Evolutionary conservation across 805 yeast genomes (phyloP), one percentile per base, ranked within the genome.

Genomic region (Candida insectorum): DNA sequence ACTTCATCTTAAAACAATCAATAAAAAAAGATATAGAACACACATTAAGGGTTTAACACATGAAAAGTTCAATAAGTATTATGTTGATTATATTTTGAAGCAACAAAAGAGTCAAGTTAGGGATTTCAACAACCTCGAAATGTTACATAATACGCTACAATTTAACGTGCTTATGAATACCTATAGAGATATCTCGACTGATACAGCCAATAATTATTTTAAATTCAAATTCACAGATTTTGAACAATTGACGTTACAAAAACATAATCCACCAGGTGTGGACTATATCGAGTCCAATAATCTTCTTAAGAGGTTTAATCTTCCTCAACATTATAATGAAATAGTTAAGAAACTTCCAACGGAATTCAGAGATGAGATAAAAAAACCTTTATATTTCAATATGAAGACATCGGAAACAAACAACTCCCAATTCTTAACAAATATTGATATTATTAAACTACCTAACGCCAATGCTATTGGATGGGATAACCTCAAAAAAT

Each of bases 401-500:
- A 48, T 60, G 3, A 43, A 56, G 14, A 51, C 51, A 33, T 54
- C 65, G 1, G 67, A 62, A 31, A 34, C 42, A 6, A 40, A 41
- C 14, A 56, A 58, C 27, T 61, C 70, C 0, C 64, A 62, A 28
- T 30, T 52, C 8, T 50, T 64, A 31, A 62, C 56, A 30, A 61
- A 56, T 39, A 46, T 65, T 21, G 73, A 66, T 38, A 51, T 66
- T 10, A 45, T 66, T 12, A 65, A 63, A 45, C 52, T 66, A 25
- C 73, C 73, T 2, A 66, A 66, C 43, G 60, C 68, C 24, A 66
- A 66, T 38, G 47, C 61, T 10, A 34, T 66, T 26, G 73, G 63
- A 3, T 66, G 73, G 73, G 72, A 64, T 35, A 66, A 66, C 37
- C 44, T 66, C 29, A 51, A 57, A 33, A 63, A 62, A 45, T 66